phyloP scores from a whole-genome alignment of 1,284 basidiomycete genomes.

The Exsudoporus floridanus region DNA sequence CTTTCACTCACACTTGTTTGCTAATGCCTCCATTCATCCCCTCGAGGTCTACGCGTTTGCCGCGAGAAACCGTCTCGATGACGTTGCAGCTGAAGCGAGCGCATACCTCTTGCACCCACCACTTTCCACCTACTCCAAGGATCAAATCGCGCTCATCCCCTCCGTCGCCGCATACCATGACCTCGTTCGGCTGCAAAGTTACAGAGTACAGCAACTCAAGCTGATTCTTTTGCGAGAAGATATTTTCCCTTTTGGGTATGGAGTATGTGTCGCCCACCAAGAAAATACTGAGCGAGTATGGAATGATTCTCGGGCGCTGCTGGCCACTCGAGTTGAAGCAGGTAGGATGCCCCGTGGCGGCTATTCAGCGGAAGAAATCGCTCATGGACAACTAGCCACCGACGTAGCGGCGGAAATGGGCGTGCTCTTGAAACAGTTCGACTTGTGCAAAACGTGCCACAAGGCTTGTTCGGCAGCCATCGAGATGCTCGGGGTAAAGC shows the following conservation, averaged over 20 bases:
- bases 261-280: constrained; percentile 51
- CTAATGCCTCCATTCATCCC: constrained; percentile 50
- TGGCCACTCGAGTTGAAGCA: constrained; percentile 49
- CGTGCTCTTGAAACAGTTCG: constrained; percentile 40
- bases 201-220: constrained; percentile 50
- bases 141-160: constrained; percentile 54
- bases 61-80: constrained; percentile 38
- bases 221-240: constrained; percentile 52
- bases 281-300: constrained; percentile 45
- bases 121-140: constrained; percentile 49
- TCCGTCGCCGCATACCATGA: constrained; percentile 59
- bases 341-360: constrained; percentile 37
- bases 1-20: constrained; percentile 53
- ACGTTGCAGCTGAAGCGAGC: constrained; percentile 54
- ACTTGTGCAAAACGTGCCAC: constrained; percentile 49
- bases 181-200: constrained; percentile 54
- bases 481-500: constrained; percentile 60
- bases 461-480: constrained; percentile 60
- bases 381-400: constrained; percentile 43
- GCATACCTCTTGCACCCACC: constrained; percentile 52
- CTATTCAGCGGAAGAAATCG: not conserved
- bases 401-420: constrained; percentile 63
- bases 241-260: constrained; percentile 69
- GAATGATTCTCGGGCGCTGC: constrained; percentile 44
- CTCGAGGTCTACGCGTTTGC: constrained; percentile 60